Evolutionary conservation across 805 yeast species (phyloP), one percentile per base, ranked within the genome.

Genomic region (Monosporozyma aerobia): DNA sequence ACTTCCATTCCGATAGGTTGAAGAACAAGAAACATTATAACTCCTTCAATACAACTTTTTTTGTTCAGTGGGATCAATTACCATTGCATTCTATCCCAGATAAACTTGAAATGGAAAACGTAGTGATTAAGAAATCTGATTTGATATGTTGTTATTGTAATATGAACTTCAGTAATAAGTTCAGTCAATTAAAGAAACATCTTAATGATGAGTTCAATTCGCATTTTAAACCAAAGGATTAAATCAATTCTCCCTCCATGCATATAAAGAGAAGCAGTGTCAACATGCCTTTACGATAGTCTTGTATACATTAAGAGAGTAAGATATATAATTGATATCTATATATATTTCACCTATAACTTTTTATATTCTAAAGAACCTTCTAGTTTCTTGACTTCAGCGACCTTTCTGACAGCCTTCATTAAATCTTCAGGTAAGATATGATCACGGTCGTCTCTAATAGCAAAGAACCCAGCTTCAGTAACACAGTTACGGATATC

Each of bases 401-500:
- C 90, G 55, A 94, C 97, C 75, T 94, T 94, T 72, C 99, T 81
- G 46, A 90, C 98, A 16, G 99, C 99, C 72, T 94, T 94, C 92
- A 94, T 86, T 71, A 94, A 69, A 74, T 94, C 99, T 63, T 86
- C 83, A 69, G 94, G 99, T 51, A 88, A 69, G 62, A 94, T 89
- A 72, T 88, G 89, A 69, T 92, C 97, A 64, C 99, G 83, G 68
- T 94, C 99, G 65, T 94, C 97, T 73, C 99, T 82, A 62, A 94
- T 94, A 51, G 99, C 98, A 62, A 90, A 89, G 73, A 94, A 94
- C 2, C 99, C 99, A 29, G 97, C 97, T 74, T 92, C 99, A n/a
- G 99, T 92, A 35, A 90, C 79, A 54, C 94, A 96, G 68, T 92
- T 92, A 70, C 99, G 83, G 62, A 92, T 85, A 77, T 92, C 99